These are phyloP conservation scores for Phytophthora lateralis DNA, from an alignment of 352 stramenopile genomes.

Conservation along the genomic window DNA sequence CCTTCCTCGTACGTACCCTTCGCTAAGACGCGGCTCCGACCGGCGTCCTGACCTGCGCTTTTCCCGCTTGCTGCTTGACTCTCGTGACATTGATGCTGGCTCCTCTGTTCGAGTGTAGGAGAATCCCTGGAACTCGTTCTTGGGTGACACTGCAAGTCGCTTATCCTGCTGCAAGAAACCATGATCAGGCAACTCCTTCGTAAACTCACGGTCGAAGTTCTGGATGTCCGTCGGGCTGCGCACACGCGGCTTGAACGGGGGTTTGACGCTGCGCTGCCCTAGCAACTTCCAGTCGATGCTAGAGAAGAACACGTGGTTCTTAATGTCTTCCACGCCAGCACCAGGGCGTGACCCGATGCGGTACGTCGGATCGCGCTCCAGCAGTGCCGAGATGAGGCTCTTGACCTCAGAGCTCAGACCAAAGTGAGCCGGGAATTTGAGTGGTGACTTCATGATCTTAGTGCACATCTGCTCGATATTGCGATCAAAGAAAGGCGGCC, in stretches of 20 bases:
- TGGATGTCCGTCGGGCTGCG: conserved; percentile 82
- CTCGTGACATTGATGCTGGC: conserved; percentile 19
- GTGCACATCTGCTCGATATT: conserved; percentile 93
- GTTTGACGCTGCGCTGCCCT: conserved; percentile 71
- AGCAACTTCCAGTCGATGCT: conserved; percentile 81
- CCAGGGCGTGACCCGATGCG: conserved; percentile 74
- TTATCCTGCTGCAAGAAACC: conserved; percentile 81
- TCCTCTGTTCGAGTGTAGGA: conserved; percentile 67
- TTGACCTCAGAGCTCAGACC: conserved; percentile 75
- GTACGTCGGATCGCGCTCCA: conserved; percentile 76
- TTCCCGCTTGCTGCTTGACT: conserved; percentile 39
- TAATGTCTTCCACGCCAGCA: conserved; percentile 73
- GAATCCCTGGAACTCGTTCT: conserved; percentile 89
- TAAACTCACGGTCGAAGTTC: conserved; percentile 91
- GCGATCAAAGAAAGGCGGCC: conserved; percentile 93
- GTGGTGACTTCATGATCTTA: conserved; percentile 90
- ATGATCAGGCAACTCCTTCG: conserved; percentile 81
- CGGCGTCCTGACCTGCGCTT: conserved; percentile 39
- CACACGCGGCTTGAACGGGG: conserved; percentile 88
- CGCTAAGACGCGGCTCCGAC: conserved; percentile 34
- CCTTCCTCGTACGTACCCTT: conserved; percentile 47
- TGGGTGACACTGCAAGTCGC: conserved; percentile 69
- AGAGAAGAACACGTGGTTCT: conserved; percentile 82
- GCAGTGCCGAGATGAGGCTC: conserved; percentile 75
- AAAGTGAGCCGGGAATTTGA: conserved; percentile 89